Base-by-base conservation (phyloP, 176 grass and related monocot genomes). In the Carex littledalei region DNA sequence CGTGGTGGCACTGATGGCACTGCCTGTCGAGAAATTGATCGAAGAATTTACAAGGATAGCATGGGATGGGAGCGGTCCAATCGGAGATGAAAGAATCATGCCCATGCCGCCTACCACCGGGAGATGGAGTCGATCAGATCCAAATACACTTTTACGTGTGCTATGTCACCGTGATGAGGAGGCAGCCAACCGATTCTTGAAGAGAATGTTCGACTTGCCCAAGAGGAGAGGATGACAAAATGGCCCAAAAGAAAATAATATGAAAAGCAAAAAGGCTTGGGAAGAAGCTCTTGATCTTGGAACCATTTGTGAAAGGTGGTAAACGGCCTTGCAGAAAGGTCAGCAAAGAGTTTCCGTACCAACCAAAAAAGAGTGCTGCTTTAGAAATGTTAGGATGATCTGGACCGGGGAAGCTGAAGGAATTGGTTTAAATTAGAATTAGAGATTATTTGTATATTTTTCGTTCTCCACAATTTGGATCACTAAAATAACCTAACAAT, bases 131-230 rank as follows among this genome's bases (percentile, higher is more conserved):
- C 77, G 79, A 35, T 67, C 90, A 1, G 90, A 94, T 45, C 78
- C 86, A 21, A 84, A 90, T 77, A 94, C 93, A 3, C 1, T 94
- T 16, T 84, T 94, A 21, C 84, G 87, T 15, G 87, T 94, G 87
- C 79, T 94, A 29, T 94, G 93, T 75, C 87, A 94, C 79, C 86
- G 93, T 32, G 87, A 94, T 24, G 88, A 94, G 8, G 93, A 90
- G 34, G 45, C 72, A 18, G 88, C 93, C 5, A 94, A 79, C 79
- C 83, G 87, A 50, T 94, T 92, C 82, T 65, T 94, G 82, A 92
- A 92, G 73, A 88, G 83, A 53, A 67, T 85, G 4, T 92, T 90
- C 67, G 66, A 90, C 72, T 81, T 94, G 82, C 90, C 88, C 3
- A 94, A 89, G 79, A 92, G 93, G 63, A 90, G 86, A 54, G 47